Conservation (phyloP, 257 asterid genomes). For the Solanum pinnatisectum region DNA sequence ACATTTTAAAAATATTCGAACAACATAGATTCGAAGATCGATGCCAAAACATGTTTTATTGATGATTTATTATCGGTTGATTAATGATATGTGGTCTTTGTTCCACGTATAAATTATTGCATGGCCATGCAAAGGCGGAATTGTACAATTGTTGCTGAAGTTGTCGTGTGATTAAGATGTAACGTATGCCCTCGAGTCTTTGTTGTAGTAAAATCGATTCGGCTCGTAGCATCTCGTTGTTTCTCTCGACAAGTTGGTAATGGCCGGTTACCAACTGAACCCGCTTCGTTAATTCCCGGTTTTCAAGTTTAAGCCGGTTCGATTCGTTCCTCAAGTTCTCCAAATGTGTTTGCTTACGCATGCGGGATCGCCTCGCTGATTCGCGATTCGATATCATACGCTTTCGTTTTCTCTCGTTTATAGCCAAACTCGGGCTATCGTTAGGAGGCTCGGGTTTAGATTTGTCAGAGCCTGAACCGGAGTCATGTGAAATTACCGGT, state of each 20-base stretch:
- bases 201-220: conserved; percentile 49
- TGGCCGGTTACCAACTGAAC: conserved; percentile 33
- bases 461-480: conserved; percentile 25
- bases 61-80: conserved; percentile 6
- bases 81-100: conserved; percentile 22
- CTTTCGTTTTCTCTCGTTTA: conserved; percentile 54
- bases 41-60: background rate
- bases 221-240: conserved; percentile 43
- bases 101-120: conserved; percentile 32
- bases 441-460: background rate
- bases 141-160: conserved; percentile 40
- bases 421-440: background rate
- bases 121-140: conserved; percentile 40
- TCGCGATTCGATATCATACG: conserved; percentile 87
- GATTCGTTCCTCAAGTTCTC: conserved; percentile 64
- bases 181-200: conserved; percentile 58
- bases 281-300: conserved; percentile 56
- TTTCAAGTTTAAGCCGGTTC: conserved; percentile 40
- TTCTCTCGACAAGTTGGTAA: conserved; percentile 18
- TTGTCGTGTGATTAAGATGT: conserved; percentile 47
- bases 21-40: background rate
- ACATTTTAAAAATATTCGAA: background rate
- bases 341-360: conserved; percentile 64
- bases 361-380: conserved; percentile 77
- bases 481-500: conserved; percentile 33